These are phyloP conservation scores for Triticum turgidum DNA, from an alignment of 176 grass and related monocot genomes.

Conservation along the genomic window DNA sequence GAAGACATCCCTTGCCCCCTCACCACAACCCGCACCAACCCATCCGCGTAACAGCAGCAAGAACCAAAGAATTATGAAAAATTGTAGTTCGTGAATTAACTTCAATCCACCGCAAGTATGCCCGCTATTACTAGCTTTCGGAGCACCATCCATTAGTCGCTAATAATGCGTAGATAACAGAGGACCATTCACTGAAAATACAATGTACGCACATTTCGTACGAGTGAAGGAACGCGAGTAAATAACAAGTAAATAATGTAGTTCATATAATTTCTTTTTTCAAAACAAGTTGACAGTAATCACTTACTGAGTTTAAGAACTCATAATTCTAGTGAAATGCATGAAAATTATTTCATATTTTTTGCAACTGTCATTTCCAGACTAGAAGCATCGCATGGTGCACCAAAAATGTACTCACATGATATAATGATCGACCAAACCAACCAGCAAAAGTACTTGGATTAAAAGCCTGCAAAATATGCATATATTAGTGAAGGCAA, in stretches of 20 bases:
- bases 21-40: no score
- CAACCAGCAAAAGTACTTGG: slow-evolving; percentile 98
- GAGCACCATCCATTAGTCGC: no score
- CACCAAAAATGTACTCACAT: slow-evolving; percentile 55
- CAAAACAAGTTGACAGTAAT: background rate
- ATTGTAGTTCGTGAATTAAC: no score
- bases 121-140: no score
- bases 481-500: slow-evolving; percentile 19
- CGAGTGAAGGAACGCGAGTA: background rate
- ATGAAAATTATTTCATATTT: background rate
- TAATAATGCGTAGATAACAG: no score
- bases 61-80: no score
- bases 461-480: slow-evolving; percentile 72
- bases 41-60: no score
- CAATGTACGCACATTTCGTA: background rate
- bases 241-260: background rate
- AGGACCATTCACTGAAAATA: background rate
- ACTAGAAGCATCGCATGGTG: background rate
- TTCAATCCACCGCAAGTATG: no score
- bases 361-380: background rate
- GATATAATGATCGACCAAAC: slow-evolving; percentile 91
- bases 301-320: background rate
- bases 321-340: slow-evolving; percentile 13
- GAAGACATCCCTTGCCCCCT: no score
- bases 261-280: background rate